Conservation (phyloP, 345 rosid genomes). For the Eutrema heterophyllum region DNA sequence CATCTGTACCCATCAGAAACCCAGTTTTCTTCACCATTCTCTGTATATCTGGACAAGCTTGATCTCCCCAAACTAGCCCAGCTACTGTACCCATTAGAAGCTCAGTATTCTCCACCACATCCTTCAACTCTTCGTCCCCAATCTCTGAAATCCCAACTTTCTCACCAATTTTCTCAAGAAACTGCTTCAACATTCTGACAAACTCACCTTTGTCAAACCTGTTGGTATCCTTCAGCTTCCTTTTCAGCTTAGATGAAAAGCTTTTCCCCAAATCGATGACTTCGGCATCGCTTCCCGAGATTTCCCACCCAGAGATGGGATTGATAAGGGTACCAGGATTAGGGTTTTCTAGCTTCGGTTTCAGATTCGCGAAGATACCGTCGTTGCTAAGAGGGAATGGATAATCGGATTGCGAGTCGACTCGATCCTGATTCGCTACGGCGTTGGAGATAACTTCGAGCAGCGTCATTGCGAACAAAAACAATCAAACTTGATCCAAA, state of each 20-base stretch:
- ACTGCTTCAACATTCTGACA: conserved; percentile 40
- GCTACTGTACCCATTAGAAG: conserved; percentile 40
- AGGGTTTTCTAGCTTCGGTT: conserved; percentile 49
- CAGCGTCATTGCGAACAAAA: conserved; percentile 45
- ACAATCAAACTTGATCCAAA: conserved; percentile 2
- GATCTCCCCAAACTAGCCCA: conserved; percentile 55
- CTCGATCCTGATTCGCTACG: conserved; percentile 27
- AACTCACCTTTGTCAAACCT: conserved; percentile 46
- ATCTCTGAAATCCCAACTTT: conserved; percentile 32
- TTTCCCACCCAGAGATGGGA: conserved; percentile 56
- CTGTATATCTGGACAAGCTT: conserved; percentile 47
- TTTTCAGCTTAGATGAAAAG: conserved; percentile 49
- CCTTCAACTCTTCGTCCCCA: conserved; percentile 37
- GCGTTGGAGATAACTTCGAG: conserved; percentile 65
- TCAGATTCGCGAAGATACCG: conserved; percentile 45
- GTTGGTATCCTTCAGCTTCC: conserved; percentile 54
- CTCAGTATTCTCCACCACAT: conserved; percentile 37
- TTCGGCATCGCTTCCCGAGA: conserved; percentile 46
- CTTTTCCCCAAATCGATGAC: conserved; percentile 43
- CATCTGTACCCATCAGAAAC: conserved; percentile 49
- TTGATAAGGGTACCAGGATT: conserved; percentile 44
- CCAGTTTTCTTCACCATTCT: conserved; percentile 44
- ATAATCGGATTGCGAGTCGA: conserved; percentile 37
- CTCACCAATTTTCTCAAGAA: conserved; percentile 49
- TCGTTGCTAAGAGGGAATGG: conserved; percentile 59